A percentile compares a stretch with the other conserved stretches of the same genome.
Conservation (phyloP, 192 early-diverging fungal genomes). For the Coemansia sp. region DNA sequence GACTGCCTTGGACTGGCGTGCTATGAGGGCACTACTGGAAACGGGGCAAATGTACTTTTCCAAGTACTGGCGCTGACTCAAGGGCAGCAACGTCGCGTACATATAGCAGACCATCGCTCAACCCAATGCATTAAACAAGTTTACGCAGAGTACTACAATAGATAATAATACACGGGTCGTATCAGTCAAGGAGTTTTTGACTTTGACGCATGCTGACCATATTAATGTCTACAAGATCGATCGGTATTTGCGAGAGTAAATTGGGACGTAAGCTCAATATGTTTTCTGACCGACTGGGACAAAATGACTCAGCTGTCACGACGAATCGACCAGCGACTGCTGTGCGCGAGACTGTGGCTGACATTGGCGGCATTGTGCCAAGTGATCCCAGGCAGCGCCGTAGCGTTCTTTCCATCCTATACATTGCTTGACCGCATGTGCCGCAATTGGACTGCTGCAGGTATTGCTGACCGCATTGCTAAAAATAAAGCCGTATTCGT, state of each 20-base stretch:
- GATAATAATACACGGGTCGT: conserved; percentile 30
- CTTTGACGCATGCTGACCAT: conserved; percentile 68
- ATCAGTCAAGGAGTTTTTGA: conserved; percentile 70
- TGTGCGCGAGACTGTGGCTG: background rate
- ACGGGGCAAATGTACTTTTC: conserved; percentile 68
- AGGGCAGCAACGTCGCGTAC: conserved; percentile 71
- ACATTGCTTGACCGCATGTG: conserved; percentile 67
- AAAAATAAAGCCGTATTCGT: conserved; percentile 71
- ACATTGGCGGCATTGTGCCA: conserved; percentile 68
- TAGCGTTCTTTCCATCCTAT: conserved; percentile 88
- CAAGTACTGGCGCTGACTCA: conserved; percentile 68
- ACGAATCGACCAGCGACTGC: background rate
- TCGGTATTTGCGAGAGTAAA: conserved; percentile 66
- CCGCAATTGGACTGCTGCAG: conserved; percentile 54
- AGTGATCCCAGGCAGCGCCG: conserved; percentile 79
- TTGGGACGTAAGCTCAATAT: conserved; percentile 61
- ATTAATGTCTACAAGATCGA: conserved; percentile 82
- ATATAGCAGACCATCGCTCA: conserved; percentile 72
- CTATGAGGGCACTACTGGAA: conserved; percentile 56
- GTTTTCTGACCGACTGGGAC: conserved; percentile 31
- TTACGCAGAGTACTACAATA: conserved; percentile 20
- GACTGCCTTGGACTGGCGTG: conserved; percentile 54
- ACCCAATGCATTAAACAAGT: conserved; percentile 59
- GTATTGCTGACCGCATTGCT: conserved; percentile 56
- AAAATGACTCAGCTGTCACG: background rate